These are phyloP conservation scores for sorghum (Sorghum bicolor) DNA, from an alignment of 176 grass and related monocot species.

Conservation along the genomic window Sorghum_bicolor_NCBIv3 NC_012871.2:58091001-58091500, in stretches of 20 bases:
- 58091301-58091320: background rate
- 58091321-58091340: background rate
- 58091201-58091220: background rate
- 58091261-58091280: background rate
- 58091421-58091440: background rate
- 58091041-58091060: background rate
- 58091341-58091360: background rate
- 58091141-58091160: background rate
- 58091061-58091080: background rate
- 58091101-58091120: too few relatives aligned
- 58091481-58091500: background rate
- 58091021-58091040: background rate
- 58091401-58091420: background rate
- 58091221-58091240: background rate
- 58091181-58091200: background rate
- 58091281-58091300: background rate
- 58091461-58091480: background rate
- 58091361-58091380: background rate
- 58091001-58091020: background rate
- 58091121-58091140: too few relatives aligned
- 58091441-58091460: background rate
- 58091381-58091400: background rate
- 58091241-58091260: background rate
- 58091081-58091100: background rate
- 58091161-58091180: background rate